Base-by-base conservation (phyloP, 768 basidiomycete species). In the Megacollybia marginata region DNA sequence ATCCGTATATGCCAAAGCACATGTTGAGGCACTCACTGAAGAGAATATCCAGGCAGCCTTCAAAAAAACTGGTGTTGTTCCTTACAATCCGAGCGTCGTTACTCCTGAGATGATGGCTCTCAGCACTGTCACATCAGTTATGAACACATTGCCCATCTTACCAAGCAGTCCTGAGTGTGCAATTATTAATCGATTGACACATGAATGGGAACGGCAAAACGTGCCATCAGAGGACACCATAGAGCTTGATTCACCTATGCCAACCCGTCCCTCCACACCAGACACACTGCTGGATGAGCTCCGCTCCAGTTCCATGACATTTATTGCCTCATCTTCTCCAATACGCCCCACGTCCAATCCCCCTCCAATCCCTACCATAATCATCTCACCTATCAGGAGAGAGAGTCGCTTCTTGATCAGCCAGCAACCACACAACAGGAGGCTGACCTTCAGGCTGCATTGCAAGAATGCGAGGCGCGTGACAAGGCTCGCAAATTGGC, bases 81-180 rank as follows among this genome's bases (percentile, higher is more conserved):
- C 59, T 45, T 59, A 55, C 47, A 50, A 61, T 45, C 58, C 48
- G n/a, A 28, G 18, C 51, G 56, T 59, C 12, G 44, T 62, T 18
- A 62, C 58, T 12, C 49, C 48, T 6, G 56, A 55, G 4, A 62
- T 62, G 59, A 50, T 62, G 52, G 61, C 56, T 15, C 51, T 55
- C 12, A 62, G 61, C 46, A 43, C 55, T 32, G 59, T 58, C 32
- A 57, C 59, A 43, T 60, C 59, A 9, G 19, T 28, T 31, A 47
- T 48, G 34, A 52, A 49, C 6, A 33, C 53, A 38, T 48, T 61
- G 10, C 55, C 57, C 15, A 33, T 68, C 10, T 50, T 33, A 15
- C 59, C 57, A 18, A 32, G 57, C 6, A 62, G 59, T 12, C 64
- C 60, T 28, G 56, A 64, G 18, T 48, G 49, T 10, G 51, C 50